These are phyloP conservation scores for Dactylellina sp. DNA, from an alignment of 2,329 filamentous ascomycete genomes.

Conservation along the genomic window DNA sequence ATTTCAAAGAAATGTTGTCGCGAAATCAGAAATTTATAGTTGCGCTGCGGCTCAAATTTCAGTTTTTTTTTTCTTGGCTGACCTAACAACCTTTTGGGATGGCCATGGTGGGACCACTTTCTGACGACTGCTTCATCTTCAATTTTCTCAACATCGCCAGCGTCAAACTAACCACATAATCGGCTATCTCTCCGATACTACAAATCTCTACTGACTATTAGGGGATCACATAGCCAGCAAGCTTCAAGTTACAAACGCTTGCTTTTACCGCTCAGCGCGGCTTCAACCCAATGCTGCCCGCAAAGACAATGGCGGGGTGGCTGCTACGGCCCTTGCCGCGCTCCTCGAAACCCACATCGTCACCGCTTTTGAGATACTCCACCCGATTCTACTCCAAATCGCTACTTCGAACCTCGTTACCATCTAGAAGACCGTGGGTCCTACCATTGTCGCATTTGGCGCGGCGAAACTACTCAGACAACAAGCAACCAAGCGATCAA, in stretches of 20 bases:
- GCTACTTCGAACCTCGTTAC: constrained; percentile 12
- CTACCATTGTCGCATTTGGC: constrained; percentile 24
- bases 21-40: constrained; percentile 42
- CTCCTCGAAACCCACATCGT: constrained; percentile 7
- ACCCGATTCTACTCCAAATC: constrained; percentile 39
- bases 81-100: constrained; percentile 8
- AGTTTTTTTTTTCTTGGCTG: constrained; percentile 24
- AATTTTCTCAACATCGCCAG: constrained; percentile 13
- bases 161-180: not conserved
- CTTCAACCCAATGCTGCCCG: constrained; percentile 25
- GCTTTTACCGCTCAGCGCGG: constrained; percentile 21
- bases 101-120: constrained; percentile 30
- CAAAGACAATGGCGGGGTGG: constrained; percentile 54
- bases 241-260: constrained; percentile 3
- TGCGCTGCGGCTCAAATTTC: constrained; percentile 3
- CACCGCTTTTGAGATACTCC: constrained; percentile 25
- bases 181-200: not conserved
- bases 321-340: constrained; percentile 36
- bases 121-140: constrained; percentile 12
- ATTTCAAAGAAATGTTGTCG: not conserved
- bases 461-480: constrained; percentile 22
- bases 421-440: not conserved
- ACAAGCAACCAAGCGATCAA: constrained; percentile 4
- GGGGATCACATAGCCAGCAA: not conserved
- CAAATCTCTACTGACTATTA: not conserved